phyloP scores from a whole-genome alignment of 2,329 filamentous ascomycete genomes.

The Paecilomyces fulvus region DNA sequence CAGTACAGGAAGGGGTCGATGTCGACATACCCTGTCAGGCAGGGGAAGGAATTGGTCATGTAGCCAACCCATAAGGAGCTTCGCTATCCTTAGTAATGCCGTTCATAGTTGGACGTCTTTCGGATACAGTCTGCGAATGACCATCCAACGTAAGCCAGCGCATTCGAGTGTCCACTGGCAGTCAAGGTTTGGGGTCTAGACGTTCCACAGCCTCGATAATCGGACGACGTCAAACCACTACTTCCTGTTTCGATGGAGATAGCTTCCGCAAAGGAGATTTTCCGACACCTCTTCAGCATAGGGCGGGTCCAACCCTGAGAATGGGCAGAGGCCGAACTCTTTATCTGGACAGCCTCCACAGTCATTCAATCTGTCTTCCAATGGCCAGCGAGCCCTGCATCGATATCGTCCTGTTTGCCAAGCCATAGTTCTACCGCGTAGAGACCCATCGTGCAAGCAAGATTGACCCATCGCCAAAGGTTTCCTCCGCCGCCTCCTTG shows the following conservation, averaged over 20 bases:
- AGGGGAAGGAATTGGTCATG: neutral
- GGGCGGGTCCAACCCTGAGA: neutral
- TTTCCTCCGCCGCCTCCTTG: constrained; percentile 79
- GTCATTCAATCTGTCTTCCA: constrained; percentile 80
- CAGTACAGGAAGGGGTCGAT: neutral
- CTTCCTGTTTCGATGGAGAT: neutral
- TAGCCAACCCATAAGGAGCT: neutral
- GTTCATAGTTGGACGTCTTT: neutral
- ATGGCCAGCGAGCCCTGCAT: constrained; percentile 63
- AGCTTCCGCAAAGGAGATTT: neutral
- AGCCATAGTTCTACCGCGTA: constrained; percentile 89
- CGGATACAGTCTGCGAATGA: neutral
- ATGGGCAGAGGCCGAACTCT: neutral
- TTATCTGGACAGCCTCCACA: neutral
- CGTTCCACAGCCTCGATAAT: neutral
- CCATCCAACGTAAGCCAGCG: neutral
- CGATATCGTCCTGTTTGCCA: constrained; percentile 62
- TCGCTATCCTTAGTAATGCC: neutral
- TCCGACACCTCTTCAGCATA: neutral
- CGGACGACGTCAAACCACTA: neutral
- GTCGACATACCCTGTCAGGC: neutral
- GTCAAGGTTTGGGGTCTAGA: neutral
- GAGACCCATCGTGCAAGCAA: constrained; percentile 77
- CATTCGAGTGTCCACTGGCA: neutral
- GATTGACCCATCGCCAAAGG: constrained; percentile 87